Percentiles rank a stretch among this genome's conserved stretches.
Evolutionary conservation across 2,329 filamentous ascomycete species (phyloP).

Genomic region (Neonectria faginata): DNA sequence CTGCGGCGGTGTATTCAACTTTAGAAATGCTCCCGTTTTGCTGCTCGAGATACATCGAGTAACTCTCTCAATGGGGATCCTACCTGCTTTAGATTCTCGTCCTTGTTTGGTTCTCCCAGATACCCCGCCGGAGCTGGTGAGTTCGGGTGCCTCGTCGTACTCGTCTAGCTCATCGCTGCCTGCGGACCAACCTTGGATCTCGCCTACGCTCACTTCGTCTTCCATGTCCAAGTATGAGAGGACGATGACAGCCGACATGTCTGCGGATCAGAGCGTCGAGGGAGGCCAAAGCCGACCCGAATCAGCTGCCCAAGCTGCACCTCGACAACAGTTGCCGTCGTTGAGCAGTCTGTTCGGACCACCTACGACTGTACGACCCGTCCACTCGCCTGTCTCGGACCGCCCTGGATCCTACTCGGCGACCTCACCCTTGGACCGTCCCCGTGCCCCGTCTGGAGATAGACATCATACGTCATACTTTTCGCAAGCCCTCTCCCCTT

Average conservation of each 20-base stretch:
- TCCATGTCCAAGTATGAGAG: conserved; percentile 71
- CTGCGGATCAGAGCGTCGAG: conserved; percentile 53
- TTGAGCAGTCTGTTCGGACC: conserved; percentile 69
- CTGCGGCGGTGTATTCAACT: conserved; percentile 29
- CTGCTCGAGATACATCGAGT: conserved; percentile 46
- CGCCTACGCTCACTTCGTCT: conserved; percentile 57
- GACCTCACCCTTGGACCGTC: conserved; percentile 61
- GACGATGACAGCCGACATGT: conserved; percentile 57
- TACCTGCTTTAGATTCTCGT: conserved; percentile 63
- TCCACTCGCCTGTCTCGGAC: conserved; percentile 61
- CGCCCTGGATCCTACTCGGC: conserved; percentile 57
- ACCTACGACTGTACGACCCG: conserved; percentile 56
- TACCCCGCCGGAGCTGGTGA: conserved; percentile 66
- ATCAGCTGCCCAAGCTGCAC: conserved; percentile 43
- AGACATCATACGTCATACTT: conserved; percentile 62
- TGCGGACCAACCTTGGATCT: conserved; percentile 60
- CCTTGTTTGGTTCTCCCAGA: conserved; percentile 63
- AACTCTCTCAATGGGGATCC: conserved; percentile 66
- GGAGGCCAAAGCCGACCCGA: conserved; percentile 53
- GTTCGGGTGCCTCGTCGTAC: conserved; percentile 62
- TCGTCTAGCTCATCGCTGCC: conserved; percentile 57
- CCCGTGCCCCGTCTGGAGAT: conserved; percentile 56
- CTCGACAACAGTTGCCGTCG: conserved; percentile 65
- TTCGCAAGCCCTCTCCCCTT: conserved; percentile 52
- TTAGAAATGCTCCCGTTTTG: conserved; percentile 42